Evolutionary conservation across 2,329 filamentous ascomycete species (phyloP), one percentile per base, ranked within the genome.

Genomic region (Diaporthe sp.): DNA sequence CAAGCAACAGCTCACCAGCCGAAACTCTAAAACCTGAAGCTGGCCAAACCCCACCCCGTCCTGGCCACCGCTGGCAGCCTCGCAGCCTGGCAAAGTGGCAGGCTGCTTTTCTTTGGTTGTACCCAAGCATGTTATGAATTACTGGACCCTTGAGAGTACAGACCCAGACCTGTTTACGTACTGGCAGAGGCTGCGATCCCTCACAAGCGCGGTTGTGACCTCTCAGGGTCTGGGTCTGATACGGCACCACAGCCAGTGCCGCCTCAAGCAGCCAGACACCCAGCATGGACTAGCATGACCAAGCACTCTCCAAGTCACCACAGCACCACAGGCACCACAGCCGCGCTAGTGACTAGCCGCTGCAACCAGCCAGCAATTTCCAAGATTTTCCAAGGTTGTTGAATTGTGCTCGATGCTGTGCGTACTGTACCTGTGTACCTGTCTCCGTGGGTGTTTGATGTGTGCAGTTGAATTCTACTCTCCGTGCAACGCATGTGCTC

Each of bases 311-410:
- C 58, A 62, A 4, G 42, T 46, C 61, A 49, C 42, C 61, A 46
- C 28, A 34, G 49, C 34, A 55, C 51, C 51, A 28, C 51, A 55
- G 42, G 28, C 57, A 15, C 15, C 58, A 61, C 58, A 68, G 65
- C 65, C 65, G 46, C 65, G 65, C 65, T 69, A 69, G 65, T 31
- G n/a, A 22, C 34, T 69, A 69, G 65, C 65, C 65, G 65, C 65
- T 69, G 49, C 34, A 69, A 69, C 65, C 65, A 68, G 65, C 65
- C 46, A 69, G 65, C 65, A 69, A 51, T 69, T 69, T 69, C 46
- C 46, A 55, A 55, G 49, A 55, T 55, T 55, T 69, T 55, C 42
- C 62, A 67, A 67, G 44, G 28, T 55, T 69, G 44, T 55, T 10
- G 31, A 46, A 37, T 49, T 19, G 62, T 53, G 59, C 44, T 37